Evolutionary conservation across 108 stramenopile genomes (phyloP).

Genomic region (Nitzschia palea): DNA sequence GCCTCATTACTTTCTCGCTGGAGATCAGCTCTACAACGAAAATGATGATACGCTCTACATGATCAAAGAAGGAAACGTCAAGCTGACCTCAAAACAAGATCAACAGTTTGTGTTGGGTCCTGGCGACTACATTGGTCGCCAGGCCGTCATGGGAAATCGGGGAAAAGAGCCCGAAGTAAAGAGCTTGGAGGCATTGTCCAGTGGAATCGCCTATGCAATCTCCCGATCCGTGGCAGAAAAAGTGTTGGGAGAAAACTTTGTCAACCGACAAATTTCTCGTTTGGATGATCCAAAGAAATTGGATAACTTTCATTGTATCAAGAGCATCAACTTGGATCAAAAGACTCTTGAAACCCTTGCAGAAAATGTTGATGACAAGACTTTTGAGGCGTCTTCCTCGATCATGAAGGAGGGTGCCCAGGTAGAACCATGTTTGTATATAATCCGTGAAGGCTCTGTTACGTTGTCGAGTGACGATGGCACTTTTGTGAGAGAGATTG

Average conservation of each 20-base stretch:
- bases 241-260: conserved; percentile 15
- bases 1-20: conserved; percentile 56
- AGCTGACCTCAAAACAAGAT: conserved; percentile 50
- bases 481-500: conserved; percentile 28
- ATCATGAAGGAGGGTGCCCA: conserved; percentile 83
- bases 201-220: conserved; percentile 17
- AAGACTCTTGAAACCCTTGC: conserved; percentile 31
- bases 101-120: conserved; percentile 54
- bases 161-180: conserved; percentile 70
- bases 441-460: conserved; percentile 63
- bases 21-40: conserved; percentile 71
- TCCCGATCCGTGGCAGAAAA: conserved; percentile 13
- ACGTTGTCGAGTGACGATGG: conserved; percentile 32
- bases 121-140: conserved; percentile 85
- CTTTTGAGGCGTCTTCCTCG: conserved; percentile 55
- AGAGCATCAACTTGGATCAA: conserved; percentile 31
- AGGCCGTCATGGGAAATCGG: conserved; percentile 71
- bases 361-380: conserved; percentile 45
- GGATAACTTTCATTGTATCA: conserved; percentile 54
- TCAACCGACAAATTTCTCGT: conserved; percentile 9
- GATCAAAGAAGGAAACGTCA: conserved; percentile 69
- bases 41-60: conserved; percentile 90
- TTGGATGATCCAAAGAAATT: conserved; percentile 17
- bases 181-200: conserved; percentile 33
- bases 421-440: conserved; percentile 43